A percentile compares a stretch with the other conserved stretches of the same genome.
phyloP scores from a whole-genome alignment of 495 filamentous ascomycete genomes.

The Trichoderma gamsii region DNA sequence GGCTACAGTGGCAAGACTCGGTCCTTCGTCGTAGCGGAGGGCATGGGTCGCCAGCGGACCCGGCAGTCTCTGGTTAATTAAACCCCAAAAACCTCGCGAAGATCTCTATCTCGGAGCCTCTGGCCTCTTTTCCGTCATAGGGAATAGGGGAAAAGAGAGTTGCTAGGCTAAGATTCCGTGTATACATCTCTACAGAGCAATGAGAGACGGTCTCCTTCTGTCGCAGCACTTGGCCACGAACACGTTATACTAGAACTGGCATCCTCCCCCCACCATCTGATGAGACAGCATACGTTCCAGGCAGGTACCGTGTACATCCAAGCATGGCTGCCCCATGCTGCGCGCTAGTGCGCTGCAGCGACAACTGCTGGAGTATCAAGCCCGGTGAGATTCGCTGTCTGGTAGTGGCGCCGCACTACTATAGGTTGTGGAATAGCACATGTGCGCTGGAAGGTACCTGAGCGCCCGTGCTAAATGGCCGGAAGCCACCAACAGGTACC shows the following conservation, averaged over 20 bases:
- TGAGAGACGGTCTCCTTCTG: not conserved
- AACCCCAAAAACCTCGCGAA: not conserved
- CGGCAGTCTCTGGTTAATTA: not conserved
- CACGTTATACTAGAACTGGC: not conserved
- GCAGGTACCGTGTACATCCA: not conserved
- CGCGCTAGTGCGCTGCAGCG: not conserved
- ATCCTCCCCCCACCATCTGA: not conserved
- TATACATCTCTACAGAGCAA: not conserved
- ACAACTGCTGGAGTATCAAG: too few species aligned
- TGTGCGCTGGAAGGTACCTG: too few species aligned
- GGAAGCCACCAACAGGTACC: not conserved
- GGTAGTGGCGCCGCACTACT: too few species aligned
- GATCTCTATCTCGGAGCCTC: not conserved
- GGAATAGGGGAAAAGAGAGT: constrained; percentile 12
- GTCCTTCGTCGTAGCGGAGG: not conserved
- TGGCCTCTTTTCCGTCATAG: constrained; percentile 6
- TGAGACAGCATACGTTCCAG: not conserved
- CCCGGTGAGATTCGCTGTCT: too few species aligned
- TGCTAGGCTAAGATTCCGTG: not conserved
- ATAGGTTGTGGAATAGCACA: too few species aligned
- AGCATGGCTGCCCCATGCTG: not conserved
- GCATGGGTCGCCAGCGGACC: not conserved
- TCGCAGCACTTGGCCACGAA: constrained; percentile 8
- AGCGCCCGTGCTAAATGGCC: not conserved
- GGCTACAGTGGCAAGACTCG: not conserved